A percentile compares a stretch with the other conserved stretches of the same genome.
phyloP scores from a whole-genome alignment of 768 basidiomycete species.

The Lentinula edodes region DNA sequence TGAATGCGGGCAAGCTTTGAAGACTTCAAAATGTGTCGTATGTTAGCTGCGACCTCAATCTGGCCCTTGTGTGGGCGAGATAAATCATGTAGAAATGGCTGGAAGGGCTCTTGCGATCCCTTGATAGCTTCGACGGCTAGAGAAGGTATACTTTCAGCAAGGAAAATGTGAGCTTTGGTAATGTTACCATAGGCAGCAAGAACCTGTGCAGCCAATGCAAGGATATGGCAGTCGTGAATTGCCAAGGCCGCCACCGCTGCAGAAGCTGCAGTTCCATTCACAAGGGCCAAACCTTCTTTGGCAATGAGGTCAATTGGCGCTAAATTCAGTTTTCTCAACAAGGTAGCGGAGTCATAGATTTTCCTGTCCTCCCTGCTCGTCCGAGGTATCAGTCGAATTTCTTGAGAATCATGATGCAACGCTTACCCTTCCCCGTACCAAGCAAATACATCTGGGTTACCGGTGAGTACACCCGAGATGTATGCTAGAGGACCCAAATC shows the following conservation, averaged over 20 bases:
- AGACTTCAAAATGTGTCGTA: background rate
- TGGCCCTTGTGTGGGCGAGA: background rate
- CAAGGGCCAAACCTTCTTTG: background rate
- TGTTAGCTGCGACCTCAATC: background rate
- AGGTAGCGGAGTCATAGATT: background rate
- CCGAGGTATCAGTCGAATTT: background rate
- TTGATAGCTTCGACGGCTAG: constrained; percentile 1
- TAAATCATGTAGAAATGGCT: constrained; percentile 27
- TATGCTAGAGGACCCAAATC: background rate
- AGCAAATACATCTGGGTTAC: background rate
- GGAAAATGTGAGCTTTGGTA: constrained; percentile 24
- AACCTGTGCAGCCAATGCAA: background rate
- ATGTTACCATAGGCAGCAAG: background rate
- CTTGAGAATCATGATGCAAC: background rate
- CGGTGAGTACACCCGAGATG: background rate
- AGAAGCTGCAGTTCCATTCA: background rate
- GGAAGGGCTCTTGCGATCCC: background rate
- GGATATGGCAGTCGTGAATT: background rate
- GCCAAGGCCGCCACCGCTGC: background rate
- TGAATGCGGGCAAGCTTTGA: constrained; percentile 15
- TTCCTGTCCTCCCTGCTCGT: background rate
- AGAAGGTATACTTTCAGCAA: constrained; percentile 66
- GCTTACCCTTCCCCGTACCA: background rate
- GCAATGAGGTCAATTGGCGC: background rate
- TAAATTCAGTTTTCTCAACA: background rate